A percentile compares a stretch with the other conserved stretches of the same genome.
Conservation (phyloP, 2,329 filamentous ascomycete species). For the Apiospora arundinis region DNA sequence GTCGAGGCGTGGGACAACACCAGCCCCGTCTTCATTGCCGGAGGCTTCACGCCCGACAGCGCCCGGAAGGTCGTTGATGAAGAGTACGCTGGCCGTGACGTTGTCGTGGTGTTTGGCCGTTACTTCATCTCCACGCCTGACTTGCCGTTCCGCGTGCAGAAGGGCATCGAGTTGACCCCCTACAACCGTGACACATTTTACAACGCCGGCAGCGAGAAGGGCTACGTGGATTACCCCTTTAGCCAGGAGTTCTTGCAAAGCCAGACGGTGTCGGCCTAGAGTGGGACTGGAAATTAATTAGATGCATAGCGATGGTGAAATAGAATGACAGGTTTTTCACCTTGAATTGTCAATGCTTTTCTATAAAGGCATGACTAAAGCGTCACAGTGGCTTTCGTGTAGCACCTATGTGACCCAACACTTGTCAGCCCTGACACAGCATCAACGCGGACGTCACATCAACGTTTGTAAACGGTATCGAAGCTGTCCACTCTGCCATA, state of each 20-base stretch:
- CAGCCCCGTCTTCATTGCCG: slow-evolving; percentile 53
- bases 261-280: not conserved
- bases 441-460: no score
- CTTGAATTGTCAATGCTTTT: no score
- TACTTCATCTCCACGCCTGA: slow-evolving; percentile 57
- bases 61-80: slow-evolving; percentile 49
- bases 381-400: no score
- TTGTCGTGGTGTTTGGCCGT: slow-evolving; percentile 54
- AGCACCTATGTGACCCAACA: no score
- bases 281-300: not conserved
- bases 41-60: slow-evolving; percentile 49
- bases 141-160: slow-evolving; percentile 49
- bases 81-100: slow-evolving; percentile 46
- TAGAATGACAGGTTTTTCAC: not conserved
- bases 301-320: not conserved
- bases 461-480: no score
- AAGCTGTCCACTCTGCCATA: no score
- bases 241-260: slow-evolving; percentile 31
- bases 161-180: slow-evolving; percentile 47
- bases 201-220: slow-evolving; percentile 34
- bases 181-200: slow-evolving; percentile 57
- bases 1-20: slow-evolving; percentile 24
- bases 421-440: no score
- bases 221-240: slow-evolving; percentile 46
- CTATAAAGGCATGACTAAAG: no score